Base-by-base conservation (phyloP, 2,329 filamentous ascomycete genomes). In the Purpureocillium takamizusanense region DNA sequence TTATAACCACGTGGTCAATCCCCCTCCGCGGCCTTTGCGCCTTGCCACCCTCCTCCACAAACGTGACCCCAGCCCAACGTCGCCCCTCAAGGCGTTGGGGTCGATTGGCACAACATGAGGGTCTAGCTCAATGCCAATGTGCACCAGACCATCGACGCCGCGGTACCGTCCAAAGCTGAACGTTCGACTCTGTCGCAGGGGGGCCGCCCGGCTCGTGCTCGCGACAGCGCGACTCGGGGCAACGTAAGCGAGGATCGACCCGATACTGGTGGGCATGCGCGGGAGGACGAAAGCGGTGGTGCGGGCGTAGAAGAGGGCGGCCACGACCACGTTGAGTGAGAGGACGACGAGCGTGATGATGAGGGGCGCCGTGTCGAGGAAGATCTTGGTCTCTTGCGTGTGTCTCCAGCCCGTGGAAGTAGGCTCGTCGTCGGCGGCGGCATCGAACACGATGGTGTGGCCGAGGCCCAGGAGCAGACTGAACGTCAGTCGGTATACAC, bases 151-250 rank as follows among this genome's bases (percentile, higher is more conserved):
- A 44, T 78, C 72, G 0, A 46, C 48, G 0, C 70, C 72, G 2
- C 72, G 38, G 38, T 63, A 78, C 0, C 56, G 58, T 0, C 75
- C 74, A 46, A 70, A 78, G 1, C 66, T 68, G 38, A 69, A 70
- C 0, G 54, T 53, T 14, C 10, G 42, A 5, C 2, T 28, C 32
- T 31, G 2, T 10, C 13, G 11, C 2, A 25, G 36, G 14, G 14
- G 9, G 18, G 14, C 11, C 11, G 10, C 25, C 11, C 28, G 25
- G 10, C 29, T 17, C 16, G 21, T 25, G 5, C 6, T 10, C 10
- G 36, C 33, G 1, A 70, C 46, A 0, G 67, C 59, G 0, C 59
- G 47, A 39, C 72, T 74, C 0, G 69, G 65, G 0, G 70, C 67
- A 2, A 74, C 59, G 30, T 68, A 67, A 0, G 66, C 62, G 0